These are phyloP conservation scores for Gomphus bonarii DNA, from an alignment of 1,284 basidiomycete genomes.

Conservation along the genomic window DNA sequence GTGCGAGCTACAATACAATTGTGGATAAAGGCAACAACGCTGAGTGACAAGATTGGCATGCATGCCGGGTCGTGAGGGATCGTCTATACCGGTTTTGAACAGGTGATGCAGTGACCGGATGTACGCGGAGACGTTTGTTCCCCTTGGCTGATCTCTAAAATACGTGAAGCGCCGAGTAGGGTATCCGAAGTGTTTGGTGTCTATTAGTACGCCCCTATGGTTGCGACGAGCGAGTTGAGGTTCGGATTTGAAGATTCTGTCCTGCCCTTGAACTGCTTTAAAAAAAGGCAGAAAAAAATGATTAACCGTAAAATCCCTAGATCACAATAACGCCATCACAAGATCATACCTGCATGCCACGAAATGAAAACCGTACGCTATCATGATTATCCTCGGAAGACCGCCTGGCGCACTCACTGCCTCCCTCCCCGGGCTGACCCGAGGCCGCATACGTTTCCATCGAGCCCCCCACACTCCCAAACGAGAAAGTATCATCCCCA, in stretches of 20 bases:
- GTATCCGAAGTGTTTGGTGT: too few species aligned
- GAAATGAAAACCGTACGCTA: not conserved
- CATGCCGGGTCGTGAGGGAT: not conserved
- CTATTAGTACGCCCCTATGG: not conserved
- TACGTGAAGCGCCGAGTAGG: too few species aligned
- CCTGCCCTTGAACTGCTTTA: not conserved
- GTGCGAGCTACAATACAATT: not conserved
- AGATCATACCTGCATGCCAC: not conserved
- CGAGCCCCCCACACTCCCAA: not conserved
- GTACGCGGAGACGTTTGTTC: not conserved
- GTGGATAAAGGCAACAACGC: not conserved
- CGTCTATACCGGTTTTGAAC: not conserved
- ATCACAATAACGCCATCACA: not conserved
- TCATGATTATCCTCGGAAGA: not conserved
- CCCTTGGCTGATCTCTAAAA: not conserved
- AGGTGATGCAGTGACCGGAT: not conserved
- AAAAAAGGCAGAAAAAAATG: not conserved
- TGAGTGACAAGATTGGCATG: not conserved
- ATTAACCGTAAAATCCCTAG: not conserved
- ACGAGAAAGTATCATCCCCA: too few species aligned
- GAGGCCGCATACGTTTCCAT: not conserved
- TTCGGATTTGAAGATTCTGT: not conserved
- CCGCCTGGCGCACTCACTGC: not conserved
- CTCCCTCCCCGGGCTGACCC: not conserved
- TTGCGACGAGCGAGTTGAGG: not conserved